Base-by-base conservation (phyloP, 192 early-diverging fungal genomes). In the Coemansia sp. region DNA sequence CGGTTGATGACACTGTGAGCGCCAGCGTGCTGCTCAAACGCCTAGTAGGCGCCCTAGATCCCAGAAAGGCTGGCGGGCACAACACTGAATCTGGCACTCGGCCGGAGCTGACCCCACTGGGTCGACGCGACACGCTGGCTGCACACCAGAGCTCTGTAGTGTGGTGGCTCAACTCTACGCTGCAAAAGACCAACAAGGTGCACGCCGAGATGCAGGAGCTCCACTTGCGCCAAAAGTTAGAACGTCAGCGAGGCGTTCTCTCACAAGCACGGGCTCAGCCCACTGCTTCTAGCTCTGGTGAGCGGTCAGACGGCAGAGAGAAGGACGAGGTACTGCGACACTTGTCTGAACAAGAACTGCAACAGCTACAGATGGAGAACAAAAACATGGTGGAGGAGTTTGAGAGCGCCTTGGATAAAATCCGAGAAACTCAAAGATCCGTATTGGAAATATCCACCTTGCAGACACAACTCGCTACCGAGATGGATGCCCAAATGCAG, bases 131-230 rank as follows among this genome's bases (percentile, higher is more conserved):
- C 62, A 68, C 84, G 3, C 37, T 89, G 39, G 88, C 89, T 17
- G 87, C 89, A 31, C 87, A 90, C 65, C 88, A 88, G 21, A 88
- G 89, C 64, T 87, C 89, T 9, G 86, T 93, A 2, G 77, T 85
- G 8, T 89, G 90, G 84, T 82, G 85, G 66, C 65, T 93, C 21
- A 93, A 93, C 60, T 78, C 87, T 37, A 74, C 85, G 12, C 73
- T 93, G 37, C 90, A 88, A 39, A 75, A 85, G 45, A 78, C 90
- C 12, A 89, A 90, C 25, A 85, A 85, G 39, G 66, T 89, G 17
- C 92, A 93, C 62, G 89, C 88, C 64, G 85, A 90, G 42, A 90
- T 90, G 70, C 90, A 93, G 66, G 87, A 92, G 66, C 68, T 84
- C 29, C 80, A 88, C 61, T 73, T 93, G 68, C 82, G 79, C 37